These are phyloP conservation scores for Arxiozyma slooffiae DNA, from an alignment of 1,139 yeast species.

Conservation along the genomic window DNA sequence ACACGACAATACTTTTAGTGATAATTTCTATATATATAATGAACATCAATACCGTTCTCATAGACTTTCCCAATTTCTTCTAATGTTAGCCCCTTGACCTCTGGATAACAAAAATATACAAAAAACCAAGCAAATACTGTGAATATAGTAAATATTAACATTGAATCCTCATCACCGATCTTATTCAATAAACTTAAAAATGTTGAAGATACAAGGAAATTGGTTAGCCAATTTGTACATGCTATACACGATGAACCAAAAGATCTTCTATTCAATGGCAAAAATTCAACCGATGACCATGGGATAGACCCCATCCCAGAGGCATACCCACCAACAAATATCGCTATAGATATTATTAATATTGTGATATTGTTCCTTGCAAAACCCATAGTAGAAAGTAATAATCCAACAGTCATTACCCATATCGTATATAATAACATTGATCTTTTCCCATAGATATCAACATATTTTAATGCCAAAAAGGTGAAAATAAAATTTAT, in stretches of 20 bases:
- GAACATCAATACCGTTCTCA: slow-evolving; percentile 34
- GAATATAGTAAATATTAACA: slow-evolving; percentile 33
- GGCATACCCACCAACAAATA: slow-evolving; percentile 40
- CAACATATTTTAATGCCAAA: slow-evolving; percentile 49
- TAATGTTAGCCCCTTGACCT: slow-evolving; percentile 38
- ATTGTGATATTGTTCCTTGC: slow-evolving; percentile 15
- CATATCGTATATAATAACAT: slow-evolving; percentile 45
- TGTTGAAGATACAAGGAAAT: slow-evolving; percentile 34
- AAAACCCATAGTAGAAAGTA: slow-evolving; percentile 24
- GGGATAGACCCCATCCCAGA: slow-evolving; percentile 41
- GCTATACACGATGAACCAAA: slow-evolving; percentile 38
- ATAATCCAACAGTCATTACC: slow-evolving; percentile 35
- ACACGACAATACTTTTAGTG: slow-evolving; percentile 9
- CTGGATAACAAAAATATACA: slow-evolving; percentile 38
- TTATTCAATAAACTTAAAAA: slow-evolving; percentile 33
- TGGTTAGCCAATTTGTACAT: slow-evolving; percentile 39
- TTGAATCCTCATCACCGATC: slow-evolving; percentile 32
- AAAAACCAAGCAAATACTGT: slow-evolving; percentile 36
- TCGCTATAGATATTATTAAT: slow-evolving; percentile 31
- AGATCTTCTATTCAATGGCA: slow-evolving; percentile 37
- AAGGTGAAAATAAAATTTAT: slow-evolving; percentile 59
- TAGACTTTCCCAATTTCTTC: slow-evolving; percentile 38
- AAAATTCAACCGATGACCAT: slow-evolving; percentile 40
- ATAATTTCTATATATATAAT: slow-evolving; percentile 28
- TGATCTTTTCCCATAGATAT: slow-evolving; percentile 52